phyloP scores from a whole-genome alignment of 192 early-diverging fungal genomes.

The Backusella psychrophila region DNA sequence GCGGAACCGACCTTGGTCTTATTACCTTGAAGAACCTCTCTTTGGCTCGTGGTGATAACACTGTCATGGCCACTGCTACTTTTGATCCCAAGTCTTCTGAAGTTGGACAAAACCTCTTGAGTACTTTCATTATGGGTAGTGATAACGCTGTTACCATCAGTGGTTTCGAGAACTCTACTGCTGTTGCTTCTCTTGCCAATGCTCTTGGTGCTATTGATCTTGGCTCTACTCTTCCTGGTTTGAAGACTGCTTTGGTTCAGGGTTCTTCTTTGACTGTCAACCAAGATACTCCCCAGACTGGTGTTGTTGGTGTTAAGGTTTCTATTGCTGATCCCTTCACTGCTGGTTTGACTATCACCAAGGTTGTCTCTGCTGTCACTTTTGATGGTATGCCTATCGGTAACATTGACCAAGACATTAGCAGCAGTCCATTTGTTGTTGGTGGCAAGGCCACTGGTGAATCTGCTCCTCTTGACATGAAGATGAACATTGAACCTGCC shows the following conservation, averaged over 20 bases:
- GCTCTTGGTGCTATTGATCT: constrained; percentile 45
- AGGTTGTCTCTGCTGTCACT: constrained; percentile 43
- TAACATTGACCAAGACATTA: constrained; percentile 44
- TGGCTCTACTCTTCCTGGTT: constrained; percentile 46
- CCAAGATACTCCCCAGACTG: constrained; percentile 39
- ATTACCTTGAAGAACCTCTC: constrained; percentile 45
- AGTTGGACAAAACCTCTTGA: constrained; percentile 48
- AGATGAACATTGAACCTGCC: constrained; percentile 51
- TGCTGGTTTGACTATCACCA: constrained; percentile 45
- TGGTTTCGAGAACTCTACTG: constrained; percentile 44
- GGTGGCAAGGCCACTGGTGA: constrained; percentile 40
- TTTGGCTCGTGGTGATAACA: constrained; percentile 44
- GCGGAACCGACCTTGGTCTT: constrained; percentile 43
- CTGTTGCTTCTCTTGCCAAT: constrained; percentile 42
- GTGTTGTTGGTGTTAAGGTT: constrained; percentile 45
- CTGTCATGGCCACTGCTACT: constrained; percentile 37
- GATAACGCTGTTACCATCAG: constrained; percentile 38
- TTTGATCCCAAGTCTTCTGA: constrained; percentile 46
- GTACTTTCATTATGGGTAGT: constrained; percentile 46
- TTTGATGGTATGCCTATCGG: constrained; percentile 44
- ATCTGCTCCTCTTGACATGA: constrained; percentile 32
- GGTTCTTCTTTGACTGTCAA: constrained; percentile 40
- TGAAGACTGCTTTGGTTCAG: constrained; percentile 42
- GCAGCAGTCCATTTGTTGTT: constrained; percentile 38
- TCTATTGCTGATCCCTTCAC: constrained; percentile 55